phyloP scores from a whole-genome alignment of 1,139 yeast species.

The Kodamaea alishanica region DNA sequence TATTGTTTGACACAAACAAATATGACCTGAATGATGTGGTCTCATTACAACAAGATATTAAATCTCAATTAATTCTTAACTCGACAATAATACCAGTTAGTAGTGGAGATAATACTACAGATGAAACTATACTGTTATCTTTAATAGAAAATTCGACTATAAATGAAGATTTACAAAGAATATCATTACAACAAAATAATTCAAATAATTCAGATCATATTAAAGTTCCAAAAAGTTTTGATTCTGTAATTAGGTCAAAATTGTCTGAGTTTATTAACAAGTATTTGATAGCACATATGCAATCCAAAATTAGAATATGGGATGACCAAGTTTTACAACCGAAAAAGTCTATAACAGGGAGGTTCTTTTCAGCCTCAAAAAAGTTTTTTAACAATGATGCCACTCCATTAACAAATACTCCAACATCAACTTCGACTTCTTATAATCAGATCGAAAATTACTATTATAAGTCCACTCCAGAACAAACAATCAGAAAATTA shows the following conservation, averaged over 20 bases:
- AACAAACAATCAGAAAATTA: constrained; percentile 71
- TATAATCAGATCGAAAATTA: constrained; percentile 47
- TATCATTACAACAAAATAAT: constrained; percentile 24
- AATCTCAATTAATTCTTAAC: constrained; percentile 23
- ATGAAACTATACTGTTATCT: constrained; percentile 17
- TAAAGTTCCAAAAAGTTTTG: constrained; percentile 35
- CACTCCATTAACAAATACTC: constrained; percentile 7
- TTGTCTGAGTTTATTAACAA: constrained; percentile 55
- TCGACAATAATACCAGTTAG: constrained; percentile 30
- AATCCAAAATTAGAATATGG: constrained; percentile 68
- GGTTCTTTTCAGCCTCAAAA: constrained; percentile 67
- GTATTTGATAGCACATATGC: constrained; percentile 74
- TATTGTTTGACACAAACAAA: constrained; percentile 31
- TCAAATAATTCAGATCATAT: constrained; percentile 13
- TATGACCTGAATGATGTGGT: constrained; percentile 15
- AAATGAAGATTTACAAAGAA: constrained; percentile 50
- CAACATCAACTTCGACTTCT: constrained; percentile 15
- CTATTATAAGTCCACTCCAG: constrained; percentile 62
- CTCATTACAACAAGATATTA: constrained; percentile 31
- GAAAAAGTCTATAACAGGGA: constrained; percentile 66
- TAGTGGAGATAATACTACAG: constrained; percentile 7
- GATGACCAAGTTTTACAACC: constrained; percentile 70
- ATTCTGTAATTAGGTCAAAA: constrained; percentile 37
- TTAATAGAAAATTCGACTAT: constrained; percentile 44
- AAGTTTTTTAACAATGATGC: constrained; percentile 44